These are phyloP conservation scores for Tolypocladium amazonense DNA, from an alignment of 2,329 filamentous ascomycete species.

Conservation along the genomic window DNA sequence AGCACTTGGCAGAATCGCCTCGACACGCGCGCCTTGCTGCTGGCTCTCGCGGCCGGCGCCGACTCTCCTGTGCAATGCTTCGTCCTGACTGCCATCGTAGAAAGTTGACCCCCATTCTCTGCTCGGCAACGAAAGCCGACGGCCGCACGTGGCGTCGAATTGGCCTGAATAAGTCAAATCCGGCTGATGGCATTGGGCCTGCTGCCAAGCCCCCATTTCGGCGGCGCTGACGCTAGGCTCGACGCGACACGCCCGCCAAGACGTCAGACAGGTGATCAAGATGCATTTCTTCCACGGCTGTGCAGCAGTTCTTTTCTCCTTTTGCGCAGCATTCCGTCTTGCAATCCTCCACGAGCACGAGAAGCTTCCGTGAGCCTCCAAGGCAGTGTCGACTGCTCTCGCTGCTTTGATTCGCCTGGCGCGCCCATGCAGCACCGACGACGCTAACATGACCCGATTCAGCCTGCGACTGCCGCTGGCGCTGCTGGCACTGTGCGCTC, in stretches of 20 bases:
- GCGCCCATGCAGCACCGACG: neutral
- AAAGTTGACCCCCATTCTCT: no score
- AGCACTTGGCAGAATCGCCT: neutral
- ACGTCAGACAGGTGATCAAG: neutral
- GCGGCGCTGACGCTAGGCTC: slow-evolving; percentile 6
- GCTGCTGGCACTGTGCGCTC: slow-evolving; percentile 13
- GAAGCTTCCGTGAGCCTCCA: neutral
- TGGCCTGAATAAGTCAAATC: neutral
- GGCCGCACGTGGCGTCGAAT: neutral
- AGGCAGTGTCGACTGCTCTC: neutral
- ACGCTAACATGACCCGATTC: neutral
- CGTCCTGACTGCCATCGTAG: no score
- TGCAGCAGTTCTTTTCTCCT: neutral
- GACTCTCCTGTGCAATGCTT: no score
- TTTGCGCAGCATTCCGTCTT: neutral
- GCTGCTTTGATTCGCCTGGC: neutral
- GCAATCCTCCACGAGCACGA: neutral
- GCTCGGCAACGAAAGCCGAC: neutral
- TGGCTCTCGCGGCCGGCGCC: no score
- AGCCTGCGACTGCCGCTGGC: slow-evolving; percentile 5
- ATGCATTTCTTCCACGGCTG: neutral
- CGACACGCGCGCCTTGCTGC: neutral
- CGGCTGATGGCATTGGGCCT: neutral
- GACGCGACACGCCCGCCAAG: slow-evolving; percentile 1
- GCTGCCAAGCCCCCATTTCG: slow-evolving; percentile 4